These are phyloP conservation scores for Tuber magnatum DNA, from an alignment of 495 filamentous ascomycete genomes.

Conservation along the genomic window DNA sequence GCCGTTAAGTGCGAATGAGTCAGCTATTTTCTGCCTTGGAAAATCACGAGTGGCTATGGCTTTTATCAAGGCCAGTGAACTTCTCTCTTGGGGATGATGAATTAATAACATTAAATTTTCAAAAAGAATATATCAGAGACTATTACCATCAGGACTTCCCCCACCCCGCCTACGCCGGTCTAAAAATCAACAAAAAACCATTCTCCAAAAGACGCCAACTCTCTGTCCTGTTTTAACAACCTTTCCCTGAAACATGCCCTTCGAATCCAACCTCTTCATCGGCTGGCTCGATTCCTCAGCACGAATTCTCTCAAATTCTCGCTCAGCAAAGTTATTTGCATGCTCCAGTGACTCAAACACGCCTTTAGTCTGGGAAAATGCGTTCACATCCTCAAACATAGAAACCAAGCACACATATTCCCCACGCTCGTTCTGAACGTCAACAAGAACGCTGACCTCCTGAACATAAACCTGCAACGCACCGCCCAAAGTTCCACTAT, in stretches of 20 bases:
- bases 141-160: not conserved
- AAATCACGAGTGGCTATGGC: not conserved
- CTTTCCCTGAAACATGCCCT: not conserved
- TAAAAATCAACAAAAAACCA: not conserved
- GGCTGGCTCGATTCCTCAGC: not conserved
- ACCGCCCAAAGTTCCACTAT: not conserved
- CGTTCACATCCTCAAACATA: not conserved
- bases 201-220: slow-evolving; percentile 2
- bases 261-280: not conserved
- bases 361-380: not conserved
- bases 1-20: not conserved
- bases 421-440: not conserved
- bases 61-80: not conserved
- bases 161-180: not conserved
- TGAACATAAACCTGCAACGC: not conserved
- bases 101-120: not conserved
- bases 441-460: not conserved
- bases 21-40: not conserved
- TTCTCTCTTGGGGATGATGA: not conserved
- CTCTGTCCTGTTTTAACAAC: not conserved
- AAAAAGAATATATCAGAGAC: not conserved
- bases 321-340: slow-evolving; percentile 1
- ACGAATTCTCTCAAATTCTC: not conserved
- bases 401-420: not conserved
- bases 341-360: slow-evolving; percentile 1